phyloP scores from a whole-genome alignment of 371 early-diverging fungal genomes.

The Mucor mucedo region DNA sequence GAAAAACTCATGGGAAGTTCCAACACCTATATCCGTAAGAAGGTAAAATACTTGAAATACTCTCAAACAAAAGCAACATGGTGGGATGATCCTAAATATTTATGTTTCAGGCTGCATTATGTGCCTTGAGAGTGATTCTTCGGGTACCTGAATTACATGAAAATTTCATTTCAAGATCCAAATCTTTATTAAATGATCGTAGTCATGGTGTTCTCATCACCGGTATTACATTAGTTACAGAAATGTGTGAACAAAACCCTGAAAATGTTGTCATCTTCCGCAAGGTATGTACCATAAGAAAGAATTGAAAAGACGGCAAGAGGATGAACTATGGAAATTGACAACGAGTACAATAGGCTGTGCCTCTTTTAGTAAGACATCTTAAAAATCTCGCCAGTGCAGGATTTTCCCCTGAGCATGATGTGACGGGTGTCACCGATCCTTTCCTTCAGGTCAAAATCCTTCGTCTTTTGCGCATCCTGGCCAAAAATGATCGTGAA shows the following conservation, averaged over 20 bases:
- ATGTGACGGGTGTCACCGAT: constrained; percentile 94
- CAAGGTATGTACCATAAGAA: constrained; percentile 47
- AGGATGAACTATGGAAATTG: neutral
- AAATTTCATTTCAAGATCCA: constrained; percentile 78
- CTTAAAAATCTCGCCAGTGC: constrained; percentile 87
- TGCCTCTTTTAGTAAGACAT: constrained; percentile 87
- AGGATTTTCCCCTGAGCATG: constrained; percentile 94
- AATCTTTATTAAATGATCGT: constrained; percentile 84
- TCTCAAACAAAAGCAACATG: too few relatives aligned
- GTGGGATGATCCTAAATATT: too few relatives aligned
- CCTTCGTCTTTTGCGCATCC: constrained; percentile 86
- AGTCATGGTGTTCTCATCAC: constrained; percentile 96
- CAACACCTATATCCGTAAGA: constrained; percentile 94
- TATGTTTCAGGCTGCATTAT: constrained; percentile 79
- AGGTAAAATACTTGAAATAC: constrained; percentile 57
- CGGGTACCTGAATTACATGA: constrained; percentile 93
- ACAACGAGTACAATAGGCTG: constrained; percentile 52
- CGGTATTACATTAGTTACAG: constrained; percentile 88
- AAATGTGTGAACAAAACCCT: constrained; percentile 81
- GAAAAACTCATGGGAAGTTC: constrained; percentile 90
- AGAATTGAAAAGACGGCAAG: too few relatives aligned
- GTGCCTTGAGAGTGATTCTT: constrained; percentile 88
- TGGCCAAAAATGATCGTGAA: constrained; percentile 83
- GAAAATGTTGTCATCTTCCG: constrained; percentile 74
- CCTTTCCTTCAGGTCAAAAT: constrained; percentile 97